Evolutionary conservation across 148 eudicot species (phyloP).

Genomic region (Fagopyrum esculentum): DNA sequence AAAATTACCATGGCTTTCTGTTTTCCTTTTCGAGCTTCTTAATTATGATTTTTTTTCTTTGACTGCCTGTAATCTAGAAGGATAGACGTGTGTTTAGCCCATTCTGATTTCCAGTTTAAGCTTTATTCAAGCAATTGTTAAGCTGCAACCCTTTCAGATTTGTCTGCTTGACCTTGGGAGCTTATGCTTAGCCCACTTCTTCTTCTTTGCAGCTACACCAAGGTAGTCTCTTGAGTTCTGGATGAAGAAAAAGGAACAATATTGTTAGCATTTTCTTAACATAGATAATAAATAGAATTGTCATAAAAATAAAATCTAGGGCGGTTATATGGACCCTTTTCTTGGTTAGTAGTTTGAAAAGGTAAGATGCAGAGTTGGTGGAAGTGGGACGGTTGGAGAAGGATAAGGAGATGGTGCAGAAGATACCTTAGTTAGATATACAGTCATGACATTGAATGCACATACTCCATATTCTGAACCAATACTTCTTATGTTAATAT

Average conservation of each 20-base stretch:
- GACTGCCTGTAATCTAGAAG: too few species aligned
- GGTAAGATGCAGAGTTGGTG: constrained; percentile 14
- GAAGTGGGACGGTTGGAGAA: constrained; percentile 24
- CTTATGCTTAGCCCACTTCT: constrained; percentile 45
- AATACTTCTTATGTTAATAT: constrained; percentile 43
- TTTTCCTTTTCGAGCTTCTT: too few species aligned
- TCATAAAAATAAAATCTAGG: background rate
- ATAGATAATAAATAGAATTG: background rate
- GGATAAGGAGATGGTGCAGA: constrained; percentile 34
- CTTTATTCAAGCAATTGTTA: constrained; percentile 30
- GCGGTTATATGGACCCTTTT: background rate
- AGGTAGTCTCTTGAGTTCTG: constrained; percentile 38
- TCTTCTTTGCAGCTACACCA: constrained; percentile 51
- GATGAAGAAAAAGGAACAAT: constrained; percentile 2
- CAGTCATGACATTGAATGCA: constrained; percentile 60
- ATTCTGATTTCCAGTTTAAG: too few species aligned
- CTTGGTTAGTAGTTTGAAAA: background rate
- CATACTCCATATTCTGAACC: constrained; percentile 37
- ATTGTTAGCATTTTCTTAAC: background rate
- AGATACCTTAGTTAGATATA: constrained; percentile 43
- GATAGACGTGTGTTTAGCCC: too few species aligned
- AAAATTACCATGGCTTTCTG: too few species aligned
- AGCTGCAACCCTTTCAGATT: constrained; percentile 13
- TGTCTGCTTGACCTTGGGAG: constrained; percentile 43
- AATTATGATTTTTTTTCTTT: too few species aligned